Percentiles rank a stretch among this genome's conserved stretches.
Conservation (phyloP, 2,329 filamentous ascomycete species). For the Venturia effusa region DNA sequence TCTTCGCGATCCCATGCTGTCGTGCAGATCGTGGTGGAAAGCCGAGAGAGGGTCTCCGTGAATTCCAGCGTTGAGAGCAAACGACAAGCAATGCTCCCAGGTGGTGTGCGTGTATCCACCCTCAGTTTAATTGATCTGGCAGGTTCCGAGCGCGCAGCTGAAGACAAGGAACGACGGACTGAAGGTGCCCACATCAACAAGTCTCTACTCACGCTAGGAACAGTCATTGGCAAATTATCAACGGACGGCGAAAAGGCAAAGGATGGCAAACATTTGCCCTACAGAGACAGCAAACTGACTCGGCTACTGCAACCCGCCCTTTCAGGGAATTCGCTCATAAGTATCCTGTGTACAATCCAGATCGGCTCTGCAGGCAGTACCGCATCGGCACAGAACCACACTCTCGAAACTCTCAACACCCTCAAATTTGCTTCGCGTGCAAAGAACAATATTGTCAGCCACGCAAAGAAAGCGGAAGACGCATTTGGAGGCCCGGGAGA, state of each 20-base stretch:
- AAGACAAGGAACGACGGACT: slow-evolving; percentile 83
- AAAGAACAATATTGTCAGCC: slow-evolving; percentile 95
- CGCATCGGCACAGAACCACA: slow-evolving; percentile 62
- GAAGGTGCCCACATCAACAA: slow-evolving; percentile 99
- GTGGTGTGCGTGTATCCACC: slow-evolving; percentile 89
- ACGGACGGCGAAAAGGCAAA: slow-evolving; percentile 69
- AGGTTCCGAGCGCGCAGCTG: slow-evolving; percentile 90
- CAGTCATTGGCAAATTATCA: slow-evolving; percentile 87
- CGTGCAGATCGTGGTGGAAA: slow-evolving; percentile 97
- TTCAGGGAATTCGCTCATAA: slow-evolving; percentile 88
- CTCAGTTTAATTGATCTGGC: slow-evolving; percentile 92
- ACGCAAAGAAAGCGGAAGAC: slow-evolving; percentile 90
- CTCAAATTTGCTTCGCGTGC: slow-evolving; percentile 93
- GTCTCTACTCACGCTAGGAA: slow-evolving; percentile 86
- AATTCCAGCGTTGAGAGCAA: slow-evolving; percentile 26
- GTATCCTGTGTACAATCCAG: slow-evolving; percentile 94
- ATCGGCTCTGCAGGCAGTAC: slow-evolving; percentile 66
- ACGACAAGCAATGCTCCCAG: slow-evolving; percentile 43
- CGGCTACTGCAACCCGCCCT: slow-evolving; percentile 83
- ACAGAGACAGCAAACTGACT: slow-evolving; percentile 95
- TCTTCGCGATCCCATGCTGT: slow-evolving; percentile 97
- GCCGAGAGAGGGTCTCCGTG: slow-evolving; percentile 68
- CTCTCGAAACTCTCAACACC: slow-evolving; percentile 84
- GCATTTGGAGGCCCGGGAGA: slow-evolving; percentile 68
- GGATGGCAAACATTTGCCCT: slow-evolving; percentile 75